These are phyloP conservation scores for Calonectria multiphialidica DNA, from an alignment of 2,329 filamentous ascomycete genomes.

Conservation along the genomic window DNA sequence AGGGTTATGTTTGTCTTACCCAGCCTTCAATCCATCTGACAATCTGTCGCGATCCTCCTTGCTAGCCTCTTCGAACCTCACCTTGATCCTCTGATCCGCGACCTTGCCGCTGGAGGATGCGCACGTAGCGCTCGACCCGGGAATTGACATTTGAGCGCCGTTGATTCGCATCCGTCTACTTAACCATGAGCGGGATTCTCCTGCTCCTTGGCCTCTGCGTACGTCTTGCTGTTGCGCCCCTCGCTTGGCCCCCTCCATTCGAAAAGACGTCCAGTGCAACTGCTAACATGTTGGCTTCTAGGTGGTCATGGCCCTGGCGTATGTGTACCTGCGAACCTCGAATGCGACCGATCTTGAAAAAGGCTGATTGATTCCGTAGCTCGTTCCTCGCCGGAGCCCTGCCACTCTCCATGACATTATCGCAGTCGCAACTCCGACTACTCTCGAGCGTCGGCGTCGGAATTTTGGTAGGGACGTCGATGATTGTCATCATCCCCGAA, in stretches of 20 bases:
- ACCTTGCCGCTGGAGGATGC: constrained; percentile 35
- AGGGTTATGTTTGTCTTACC: constrained; percentile 32
- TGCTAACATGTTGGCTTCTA: constrained; percentile 43
- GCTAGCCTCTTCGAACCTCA: constrained; percentile 31
- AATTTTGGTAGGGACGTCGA: constrained; percentile 91
- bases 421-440: constrained; percentile 86
- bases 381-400: constrained; percentile 94
- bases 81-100: constrained; percentile 17
- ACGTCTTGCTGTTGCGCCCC: constrained; percentile 37
- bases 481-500: constrained; percentile 98
- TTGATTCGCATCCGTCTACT: constrained; percentile 23
- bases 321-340: constrained; percentile 46
- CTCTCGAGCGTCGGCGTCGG: constrained; percentile 95
- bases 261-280: constrained; percentile 16
- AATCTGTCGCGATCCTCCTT: constrained; percentile 35
- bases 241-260: background rate
- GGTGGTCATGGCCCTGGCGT: constrained; percentile 72
- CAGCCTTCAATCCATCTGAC: constrained; percentile 31
- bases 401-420: constrained; percentile 89
- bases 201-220: constrained; percentile 57
- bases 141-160: constrained; percentile 28
- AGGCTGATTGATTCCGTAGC: constrained; percentile 60
- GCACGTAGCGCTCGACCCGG: constrained; percentile 33
- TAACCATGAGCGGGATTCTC: constrained; percentile 54
- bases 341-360: constrained; percentile 26